Conservation (phyloP, 495 filamentous ascomycete species). For the Massariosphaeria phaeospora region DNA sequence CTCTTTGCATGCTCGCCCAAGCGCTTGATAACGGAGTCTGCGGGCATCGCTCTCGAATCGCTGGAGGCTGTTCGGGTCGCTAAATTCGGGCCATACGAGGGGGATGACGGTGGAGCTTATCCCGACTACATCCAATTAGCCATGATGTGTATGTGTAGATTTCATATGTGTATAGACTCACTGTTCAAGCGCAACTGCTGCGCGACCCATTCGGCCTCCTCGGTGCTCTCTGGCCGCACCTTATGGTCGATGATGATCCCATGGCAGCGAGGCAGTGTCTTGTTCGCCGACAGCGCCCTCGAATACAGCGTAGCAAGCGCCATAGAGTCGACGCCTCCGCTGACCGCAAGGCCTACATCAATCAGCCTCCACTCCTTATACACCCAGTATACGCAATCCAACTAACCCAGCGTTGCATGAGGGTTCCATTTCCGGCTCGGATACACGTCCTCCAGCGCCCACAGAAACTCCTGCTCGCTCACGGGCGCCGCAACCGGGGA, state of each 20-base stretch:
- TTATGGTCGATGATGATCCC: constrained; percentile 73
- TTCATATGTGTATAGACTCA: constrained; percentile 1
- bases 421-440: background rate
- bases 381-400: background rate
- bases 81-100: constrained; percentile 42
- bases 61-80: constrained; percentile 45
- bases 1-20: constrained; percentile 58
- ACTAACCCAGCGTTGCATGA: constrained; percentile 2
- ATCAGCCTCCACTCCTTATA: background rate
- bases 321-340: constrained; percentile 96
- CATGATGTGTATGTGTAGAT: background rate
- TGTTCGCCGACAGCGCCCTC: constrained; percentile 16
- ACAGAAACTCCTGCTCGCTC: constrained; percentile 20
- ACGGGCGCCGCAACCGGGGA: constrained; percentile 4
- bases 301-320: constrained; percentile 73
- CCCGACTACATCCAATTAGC: constrained; percentile 33
- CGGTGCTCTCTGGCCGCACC: constrained; percentile 59
- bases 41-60: constrained; percentile 79
- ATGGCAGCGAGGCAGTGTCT: constrained; percentile 4
- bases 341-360: constrained; percentile 69
- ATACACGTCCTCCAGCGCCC: constrained; percentile 12
- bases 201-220: constrained; percentile 62
- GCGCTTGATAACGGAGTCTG: constrained; percentile 61
- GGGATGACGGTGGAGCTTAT: constrained; percentile 49
- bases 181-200: constrained; percentile 43